These are phyloP conservation scores for Leishmania aethiopica DNA, from an alignment of 208 protist species.

Conservation along the genomic window DNA sequence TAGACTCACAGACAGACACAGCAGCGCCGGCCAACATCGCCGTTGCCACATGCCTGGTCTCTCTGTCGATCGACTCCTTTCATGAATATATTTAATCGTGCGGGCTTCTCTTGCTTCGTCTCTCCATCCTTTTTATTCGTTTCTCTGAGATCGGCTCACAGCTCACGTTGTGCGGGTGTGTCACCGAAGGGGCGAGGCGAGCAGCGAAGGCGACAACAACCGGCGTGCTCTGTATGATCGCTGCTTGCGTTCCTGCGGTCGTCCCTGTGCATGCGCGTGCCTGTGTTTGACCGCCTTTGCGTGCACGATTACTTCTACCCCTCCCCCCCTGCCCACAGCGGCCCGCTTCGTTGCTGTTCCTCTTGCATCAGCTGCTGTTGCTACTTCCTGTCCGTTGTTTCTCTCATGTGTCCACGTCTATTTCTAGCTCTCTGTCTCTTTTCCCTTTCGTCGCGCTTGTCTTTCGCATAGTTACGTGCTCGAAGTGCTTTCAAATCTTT, in stretches of 20 bases:
- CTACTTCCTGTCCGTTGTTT: neutral
- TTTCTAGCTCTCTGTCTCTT: neutral
- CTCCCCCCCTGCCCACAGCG: neutral
- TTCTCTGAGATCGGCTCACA: neutral
- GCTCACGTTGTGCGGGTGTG: neutral
- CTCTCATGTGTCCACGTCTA: neutral
- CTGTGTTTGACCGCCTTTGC: neutral
- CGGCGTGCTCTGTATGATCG: neutral
- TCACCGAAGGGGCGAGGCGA: neutral
- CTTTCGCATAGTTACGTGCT: neutral
- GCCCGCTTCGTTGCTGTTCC: neutral
- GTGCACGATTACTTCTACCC: neutral
- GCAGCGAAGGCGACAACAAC: neutral
- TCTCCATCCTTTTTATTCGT: neutral
- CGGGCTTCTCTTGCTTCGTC: neutral
- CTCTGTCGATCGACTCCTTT: neutral
- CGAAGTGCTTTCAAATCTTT: neutral
- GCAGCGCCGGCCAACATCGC: neutral
- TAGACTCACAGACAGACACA: neutral
- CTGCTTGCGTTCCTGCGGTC: neutral
- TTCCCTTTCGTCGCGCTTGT: neutral
- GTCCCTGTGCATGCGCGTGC: neutral
- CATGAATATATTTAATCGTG: neutral
- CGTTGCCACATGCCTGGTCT: neutral
- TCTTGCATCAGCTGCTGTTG: neutral